Base-by-base conservation (phyloP, 2,329 filamentous ascomycete species). In the Colletotrichum endophyticum region DNA sequence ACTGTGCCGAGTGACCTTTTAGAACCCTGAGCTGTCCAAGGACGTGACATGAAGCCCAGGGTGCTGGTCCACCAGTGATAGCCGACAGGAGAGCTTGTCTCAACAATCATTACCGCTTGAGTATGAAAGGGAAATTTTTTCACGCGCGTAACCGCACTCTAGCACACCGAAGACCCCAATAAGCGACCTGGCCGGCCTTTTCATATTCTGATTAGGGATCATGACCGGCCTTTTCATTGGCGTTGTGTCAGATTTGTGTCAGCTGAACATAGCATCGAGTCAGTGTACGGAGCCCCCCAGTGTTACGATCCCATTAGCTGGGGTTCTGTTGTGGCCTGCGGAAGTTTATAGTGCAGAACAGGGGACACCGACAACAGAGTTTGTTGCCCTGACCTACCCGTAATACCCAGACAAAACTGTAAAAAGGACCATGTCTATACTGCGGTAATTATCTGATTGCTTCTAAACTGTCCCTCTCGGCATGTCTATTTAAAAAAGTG, bases 161-260 rank as follows among this genome's bases (percentile, higher is more conserved):
- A 44, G 36, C 36, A 44, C 36, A 19, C 4, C 5, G 36, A 44
- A 0, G 16, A 19, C 36, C 6, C 15, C 15, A 44, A 44, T 19
- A 44, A 44, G 16, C 1, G 16, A 44, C 16, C 16, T 9, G 36
- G 8, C 36, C 1, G 34, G 1, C 36, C 36, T 0, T 39, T 39
- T 39, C 16, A 19, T 39, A 2, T 0, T 19, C 16, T 19, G 16
- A 0, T 39, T 39, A 39, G 16, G 16, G 5, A 39, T 8, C 16
- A 19, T 39, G 16, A 8, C 7, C 0, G 53, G 53, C 53, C n/a
- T 57, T 25, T 61, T n/a, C 15, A 61, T n/a, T 28, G 57, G 57
- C 57, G 57, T 3, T 61, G 57, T 61, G 57, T 32, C 57, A 61
- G 27, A n/a, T 61, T 61, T 28, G 57, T 61, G 28, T 61, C 57